Conservation (phyloP, 2,329 filamentous ascomycete genomes). For the Rutstroemia sp. region DNA sequence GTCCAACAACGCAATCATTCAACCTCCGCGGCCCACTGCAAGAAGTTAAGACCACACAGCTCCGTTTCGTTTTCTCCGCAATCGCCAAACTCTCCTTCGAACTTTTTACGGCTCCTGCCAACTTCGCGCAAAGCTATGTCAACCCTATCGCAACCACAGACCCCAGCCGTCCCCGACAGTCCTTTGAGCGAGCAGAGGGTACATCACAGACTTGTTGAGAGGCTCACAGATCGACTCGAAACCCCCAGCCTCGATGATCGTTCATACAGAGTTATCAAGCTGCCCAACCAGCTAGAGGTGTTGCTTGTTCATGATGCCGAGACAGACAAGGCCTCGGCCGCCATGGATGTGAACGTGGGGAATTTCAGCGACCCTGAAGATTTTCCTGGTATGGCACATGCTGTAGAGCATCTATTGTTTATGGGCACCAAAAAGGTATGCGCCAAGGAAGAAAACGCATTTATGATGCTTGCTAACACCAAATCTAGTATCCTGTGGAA, state of each 20-base stretch:
- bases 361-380: conserved; percentile 88
- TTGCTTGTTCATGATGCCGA: conserved; percentile 89
- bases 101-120: neutral
- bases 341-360: conserved; percentile 91
- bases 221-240: conserved; percentile 65
- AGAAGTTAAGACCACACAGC: neutral
- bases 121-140: conserved; percentile 19
- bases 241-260: conserved; percentile 81
- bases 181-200: conserved; percentile 27
- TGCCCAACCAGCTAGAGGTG: conserved; percentile 86
- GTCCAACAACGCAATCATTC: neutral
- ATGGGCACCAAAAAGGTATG: conserved; percentile 93
- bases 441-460: neutral
- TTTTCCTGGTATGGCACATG: conserved; percentile 93
- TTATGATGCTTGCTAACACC: conserved; percentile 13
- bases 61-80: neutral
- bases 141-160: conserved; percentile 28
- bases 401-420: conserved; percentile 73
- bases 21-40: neutral
- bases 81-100: neutral
- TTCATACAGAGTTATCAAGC: conserved; percentile 76
- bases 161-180: conserved; percentile 22
- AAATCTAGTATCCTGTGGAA: conserved; percentile 70
- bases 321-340: conserved; percentile 93
- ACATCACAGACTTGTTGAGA: conserved; percentile 24